Percentiles rank a stretch among this genome's conserved stretches.
Evolutionary conservation across 495 filamentous ascomycete genomes (phyloP).

Genomic region (Xylona heveae): DNA sequence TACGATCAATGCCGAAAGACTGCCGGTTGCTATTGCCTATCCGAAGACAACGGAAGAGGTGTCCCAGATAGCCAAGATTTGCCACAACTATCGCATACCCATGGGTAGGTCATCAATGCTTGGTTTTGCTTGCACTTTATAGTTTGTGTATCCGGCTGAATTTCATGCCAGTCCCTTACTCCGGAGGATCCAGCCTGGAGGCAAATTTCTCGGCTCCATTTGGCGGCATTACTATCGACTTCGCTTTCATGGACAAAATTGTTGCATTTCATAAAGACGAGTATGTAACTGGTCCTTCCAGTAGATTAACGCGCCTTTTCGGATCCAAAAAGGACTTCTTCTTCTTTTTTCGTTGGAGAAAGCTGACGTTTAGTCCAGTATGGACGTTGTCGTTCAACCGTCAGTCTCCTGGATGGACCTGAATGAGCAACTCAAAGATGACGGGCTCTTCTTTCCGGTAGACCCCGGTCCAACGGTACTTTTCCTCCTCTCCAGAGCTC

Average conservation of each 20-base stretch:
- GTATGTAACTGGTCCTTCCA: slow-evolving; percentile 9
- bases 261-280: slow-evolving; percentile 61
- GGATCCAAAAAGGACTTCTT: too few species aligned
- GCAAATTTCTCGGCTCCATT: slow-evolving; percentile 73
- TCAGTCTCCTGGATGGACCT: slow-evolving; percentile 80
- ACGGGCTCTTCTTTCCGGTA: slow-evolving; percentile 74
- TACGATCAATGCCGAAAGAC: slow-evolving; percentile 50
- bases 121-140: too few species aligned
- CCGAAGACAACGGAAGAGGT: slow-evolving; percentile 65
- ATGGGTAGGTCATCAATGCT: slow-evolving; percentile 29
- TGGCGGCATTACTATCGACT: slow-evolving; percentile 78
- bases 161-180: slow-evolving; percentile 55
- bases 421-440: slow-evolving; percentile 54
- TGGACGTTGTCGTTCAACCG: slow-evolving; percentile 85
- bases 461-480: slow-evolving; percentile 41
- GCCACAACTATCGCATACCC: slow-evolving; percentile 62
- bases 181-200: slow-evolving; percentile 71
- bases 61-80: slow-evolving; percentile 56
- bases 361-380: slow-evolving; percentile 12
- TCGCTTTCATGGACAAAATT: slow-evolving; percentile 68
- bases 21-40: slow-evolving; percentile 67
- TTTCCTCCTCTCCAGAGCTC: too few species aligned
- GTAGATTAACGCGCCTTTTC: too few species aligned
- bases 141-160: too few species aligned
- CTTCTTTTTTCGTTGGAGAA: slow-evolving; percentile 2